Conservation (phyloP, 139 green algal genomes). For the Marvania coccoides region DNA sequence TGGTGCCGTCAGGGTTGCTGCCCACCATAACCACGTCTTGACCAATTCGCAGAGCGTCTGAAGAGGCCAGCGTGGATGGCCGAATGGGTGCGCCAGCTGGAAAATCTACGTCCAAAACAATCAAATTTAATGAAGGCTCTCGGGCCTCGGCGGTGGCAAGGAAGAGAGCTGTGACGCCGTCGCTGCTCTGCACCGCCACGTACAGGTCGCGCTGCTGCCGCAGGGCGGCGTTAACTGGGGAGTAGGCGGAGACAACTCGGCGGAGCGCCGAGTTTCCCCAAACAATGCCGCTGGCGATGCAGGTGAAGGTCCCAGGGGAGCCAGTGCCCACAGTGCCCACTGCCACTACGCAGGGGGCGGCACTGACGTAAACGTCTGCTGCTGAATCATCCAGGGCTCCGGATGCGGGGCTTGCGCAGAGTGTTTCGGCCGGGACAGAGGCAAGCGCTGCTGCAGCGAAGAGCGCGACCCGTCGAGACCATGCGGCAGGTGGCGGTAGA, state of each 20-base stretch:
- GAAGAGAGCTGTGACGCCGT: not conserved
- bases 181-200: not conserved
- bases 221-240: not conserved
- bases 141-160: not conserved
- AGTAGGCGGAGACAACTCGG: not conserved
- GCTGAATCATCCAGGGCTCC: too few relatives aligned
- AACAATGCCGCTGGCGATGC: not conserved
- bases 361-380: too few relatives aligned
- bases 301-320: not conserved
- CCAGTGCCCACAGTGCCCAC: not conserved
- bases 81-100: not conserved
- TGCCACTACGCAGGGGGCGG: too few relatives aligned
- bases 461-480: too few relatives aligned
- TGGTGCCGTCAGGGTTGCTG: not conserved
- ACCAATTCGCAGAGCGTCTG: not conserved
- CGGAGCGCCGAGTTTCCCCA: not conserved
- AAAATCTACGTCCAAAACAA: constrained; percentile 3
- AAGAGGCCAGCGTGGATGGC: not conserved
- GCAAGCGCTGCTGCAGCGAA: too few relatives aligned
- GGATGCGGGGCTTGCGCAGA: too few relatives aligned
- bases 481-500: too few relatives aligned
- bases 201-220: not conserved
- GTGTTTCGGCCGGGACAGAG: too few relatives aligned
- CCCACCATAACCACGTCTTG: constrained; percentile 12
- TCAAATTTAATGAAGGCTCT: constrained; percentile 8